Conservation (phyloP, 495 filamentous ascomycete species). For the Penicillium pulvis region DNA sequence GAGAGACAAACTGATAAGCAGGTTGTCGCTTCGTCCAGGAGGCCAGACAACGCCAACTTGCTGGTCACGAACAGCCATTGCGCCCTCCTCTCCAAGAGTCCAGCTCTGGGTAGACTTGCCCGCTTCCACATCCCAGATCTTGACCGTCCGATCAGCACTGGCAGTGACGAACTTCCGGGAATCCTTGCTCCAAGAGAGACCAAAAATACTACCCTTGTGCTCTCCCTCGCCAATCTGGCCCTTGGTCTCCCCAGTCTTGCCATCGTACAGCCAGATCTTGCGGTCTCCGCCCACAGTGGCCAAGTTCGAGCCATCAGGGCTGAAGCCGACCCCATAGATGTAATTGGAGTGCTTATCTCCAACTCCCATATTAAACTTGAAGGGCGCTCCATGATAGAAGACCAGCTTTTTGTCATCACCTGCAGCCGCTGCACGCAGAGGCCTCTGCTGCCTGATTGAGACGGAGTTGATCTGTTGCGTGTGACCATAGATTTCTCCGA, state of each 20-base stretch:
- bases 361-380: constrained; percentile 82
- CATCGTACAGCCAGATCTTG: constrained; percentile 91
- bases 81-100: constrained; percentile 82
- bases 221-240: constrained; percentile 76
- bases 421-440: constrained; percentile 85
- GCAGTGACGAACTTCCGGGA: constrained; percentile 89
- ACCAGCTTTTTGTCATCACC: constrained; percentile 86
- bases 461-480: constrained; percentile 88
- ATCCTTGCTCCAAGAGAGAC: constrained; percentile 86
- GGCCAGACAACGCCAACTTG: constrained; percentile 97
- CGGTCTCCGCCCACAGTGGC: constrained; percentile 89
- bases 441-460: constrained; percentile 84
- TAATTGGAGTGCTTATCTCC: constrained; percentile 84
- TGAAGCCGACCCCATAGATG: constrained; percentile 85
- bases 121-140: constrained; percentile 70
- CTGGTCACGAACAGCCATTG: constrained; percentile 74
- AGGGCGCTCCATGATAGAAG: constrained; percentile 91
- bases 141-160: constrained; percentile 88
- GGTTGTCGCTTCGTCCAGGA: constrained; percentile 73
- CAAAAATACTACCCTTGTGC: constrained; percentile 91
- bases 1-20: constrained; percentile 87
- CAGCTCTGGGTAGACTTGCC: constrained; percentile 77
- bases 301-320: constrained; percentile 80
- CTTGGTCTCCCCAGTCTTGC: constrained; percentile 85
- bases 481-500: constrained; percentile 91